Conservation (phyloP, 257 asterid genomes). For the Jacaranda copaia region DNA sequence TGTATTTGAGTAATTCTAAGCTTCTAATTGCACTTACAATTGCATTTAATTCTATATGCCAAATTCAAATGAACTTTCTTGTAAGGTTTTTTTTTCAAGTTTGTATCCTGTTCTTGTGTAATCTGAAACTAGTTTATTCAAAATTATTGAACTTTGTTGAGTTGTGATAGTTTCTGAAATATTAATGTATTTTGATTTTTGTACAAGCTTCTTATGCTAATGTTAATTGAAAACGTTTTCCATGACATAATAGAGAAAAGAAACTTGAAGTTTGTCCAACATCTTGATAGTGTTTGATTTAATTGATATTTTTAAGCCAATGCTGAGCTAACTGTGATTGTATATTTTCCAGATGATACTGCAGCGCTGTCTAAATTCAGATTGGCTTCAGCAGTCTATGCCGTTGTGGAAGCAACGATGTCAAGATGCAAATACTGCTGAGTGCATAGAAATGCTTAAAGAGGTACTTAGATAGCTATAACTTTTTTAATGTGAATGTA, state of each 20-base stretch:
- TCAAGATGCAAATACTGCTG: constrained; percentile 80
- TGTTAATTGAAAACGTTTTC: not conserved
- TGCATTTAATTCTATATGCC: constrained; percentile 12
- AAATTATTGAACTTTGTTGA: constrained; percentile 23
- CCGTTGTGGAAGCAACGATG: constrained; percentile 82
- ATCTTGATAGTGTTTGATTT: constrained; percentile 29
- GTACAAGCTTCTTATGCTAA: not conserved
- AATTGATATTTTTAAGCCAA: constrained; percentile 13
- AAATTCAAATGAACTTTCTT: not conserved
- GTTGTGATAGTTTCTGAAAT: constrained; percentile 14
- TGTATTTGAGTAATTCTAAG: not conserved
- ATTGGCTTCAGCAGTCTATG: constrained; percentile 68
- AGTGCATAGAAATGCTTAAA: constrained; percentile 76
- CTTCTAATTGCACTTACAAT: constrained; percentile 11
- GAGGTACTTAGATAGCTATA: constrained; percentile 62
- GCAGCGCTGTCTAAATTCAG: constrained; percentile 59
- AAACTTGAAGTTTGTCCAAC: constrained; percentile 2
- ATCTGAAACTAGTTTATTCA: not conserved
- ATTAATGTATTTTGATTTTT: not conserved
- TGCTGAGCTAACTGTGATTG: constrained; percentile 33
- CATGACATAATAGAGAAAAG: constrained; percentile 3
- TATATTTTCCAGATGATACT: constrained; percentile 74
- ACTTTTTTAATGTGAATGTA: constrained; percentile 4
- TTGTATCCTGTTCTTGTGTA: not conserved
- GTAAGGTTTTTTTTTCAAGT: not conserved